These are phyloP conservation scores for Rhizopus sp. DNA, from an alignment of 371 early-diverging fungal species.

Conservation along the genomic window DNA sequence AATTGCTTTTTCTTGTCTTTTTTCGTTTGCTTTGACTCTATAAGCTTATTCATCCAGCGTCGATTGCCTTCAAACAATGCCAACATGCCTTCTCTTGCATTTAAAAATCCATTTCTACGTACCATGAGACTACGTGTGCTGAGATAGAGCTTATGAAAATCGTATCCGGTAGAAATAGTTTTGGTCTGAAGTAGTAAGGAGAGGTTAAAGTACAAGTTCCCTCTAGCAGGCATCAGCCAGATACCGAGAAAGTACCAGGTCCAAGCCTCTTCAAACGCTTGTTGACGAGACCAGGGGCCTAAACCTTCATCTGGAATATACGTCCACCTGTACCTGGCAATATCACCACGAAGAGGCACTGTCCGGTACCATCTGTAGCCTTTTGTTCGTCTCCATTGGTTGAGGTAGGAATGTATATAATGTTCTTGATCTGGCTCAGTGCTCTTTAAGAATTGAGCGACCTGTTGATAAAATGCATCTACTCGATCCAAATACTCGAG, in stretches of 20 bases:
- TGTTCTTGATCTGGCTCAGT: conserved; percentile 22
- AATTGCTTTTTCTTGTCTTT: conserved; percentile 10
- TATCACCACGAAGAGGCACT: conserved; percentile 56
- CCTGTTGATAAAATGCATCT: conserved; percentile 48
- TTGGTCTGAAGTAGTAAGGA: conserved; percentile 28
- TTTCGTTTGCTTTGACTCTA: conserved; percentile 12
- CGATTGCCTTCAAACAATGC: conserved; percentile 49
- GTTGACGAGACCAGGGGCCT: conserved; percentile 9
- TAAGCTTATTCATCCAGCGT: conserved; percentile 30
- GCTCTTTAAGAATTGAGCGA: conserved; percentile 37
- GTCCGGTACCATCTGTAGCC: conserved; percentile 57
- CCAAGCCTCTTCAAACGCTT: conserved; percentile 51
- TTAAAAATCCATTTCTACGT: conserved; percentile 45
- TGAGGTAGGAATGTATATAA: conserved; percentile 21
- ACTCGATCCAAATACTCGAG: conserved; percentile 36
- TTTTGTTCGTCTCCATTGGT: conserved; percentile 38
- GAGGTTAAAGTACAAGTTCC: conserved; percentile 47
- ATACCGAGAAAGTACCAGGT: conserved; percentile 56
- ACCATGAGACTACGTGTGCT: conserved; percentile 51
- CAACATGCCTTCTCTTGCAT: conserved; percentile 49
- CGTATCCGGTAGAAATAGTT: conserved; percentile 13
- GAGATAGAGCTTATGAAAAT: conserved; percentile 45
- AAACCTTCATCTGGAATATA: conserved; percentile 20
- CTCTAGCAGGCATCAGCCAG: conserved; percentile 62
- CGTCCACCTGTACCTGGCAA: conserved; percentile 65